Base-by-base conservation (phyloP, 108 stramenopile species). In the Cyclotella baltica region DNA sequence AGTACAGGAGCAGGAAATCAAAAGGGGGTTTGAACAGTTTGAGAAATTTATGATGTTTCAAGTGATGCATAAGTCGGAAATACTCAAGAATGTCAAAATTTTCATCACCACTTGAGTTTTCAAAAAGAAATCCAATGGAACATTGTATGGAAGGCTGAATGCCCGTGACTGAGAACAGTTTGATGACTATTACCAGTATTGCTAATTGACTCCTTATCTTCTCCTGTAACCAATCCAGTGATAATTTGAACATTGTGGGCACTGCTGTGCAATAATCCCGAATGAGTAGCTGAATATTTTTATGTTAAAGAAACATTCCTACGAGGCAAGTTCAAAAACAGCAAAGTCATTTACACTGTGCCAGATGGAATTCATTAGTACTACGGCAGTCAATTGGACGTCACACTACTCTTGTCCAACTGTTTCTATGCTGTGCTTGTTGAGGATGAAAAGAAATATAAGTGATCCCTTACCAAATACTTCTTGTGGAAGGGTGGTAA, bases 351-450 rank as follows among this genome's bases (percentile, higher is more conserved):
- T 16, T 69, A 77, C 28, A 70, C 35, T 18, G 76, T 57, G 40
- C 56, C 76, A 48, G 55, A 68, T 31, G 76, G 67, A 48, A 53
- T 55, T 22, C 68, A 74, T 66, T 28, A 74, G 28, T 74, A 33
- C 18, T 67, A 74, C 19, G 58, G 58, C 10, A 30, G 10, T 30
- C 62, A 23, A 3, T 20, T 25, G 18, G 66, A 74, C 25, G 63
- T 64, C 4, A 51, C 66, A 4, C 28, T 74, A 15, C 48, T n/a
- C 18, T 3, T 74, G 63, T 36, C 38, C 34, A 23, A 56, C 33
- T 38, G 53, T 22, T 40, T 55, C 36, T 38, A 71, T 37, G 34
- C 57, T 23, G 56, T 19, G 52, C 40, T 64, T 6, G 63, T 64
- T 3, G 20, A 56, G 55, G 55, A n/a, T n/a, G n/a, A n/a, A n/a